These are phyloP conservation scores for Alnus glutinosa DNA, from an alignment of 306 rosid species.

Conservation along the genomic window DNA sequence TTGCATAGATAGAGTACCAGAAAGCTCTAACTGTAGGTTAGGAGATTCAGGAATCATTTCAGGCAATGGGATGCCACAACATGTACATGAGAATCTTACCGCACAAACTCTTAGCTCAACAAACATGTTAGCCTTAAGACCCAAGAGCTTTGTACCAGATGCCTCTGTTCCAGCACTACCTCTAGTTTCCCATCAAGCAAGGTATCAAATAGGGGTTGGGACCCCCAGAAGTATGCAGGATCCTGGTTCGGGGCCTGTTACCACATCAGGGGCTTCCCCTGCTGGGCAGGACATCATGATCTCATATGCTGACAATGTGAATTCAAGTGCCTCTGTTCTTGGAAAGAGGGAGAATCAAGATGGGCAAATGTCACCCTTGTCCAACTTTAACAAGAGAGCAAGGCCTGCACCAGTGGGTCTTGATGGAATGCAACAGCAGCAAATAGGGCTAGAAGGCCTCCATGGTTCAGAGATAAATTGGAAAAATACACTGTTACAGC, in stretches of 20 bases:
- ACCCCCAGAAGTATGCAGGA: slow-evolving; percentile 72
- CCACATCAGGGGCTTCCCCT: slow-evolving; percentile 58
- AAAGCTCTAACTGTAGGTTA: slow-evolving; percentile 54
- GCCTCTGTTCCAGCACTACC: slow-evolving; percentile 64
- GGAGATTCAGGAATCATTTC: slow-evolving; percentile 62
- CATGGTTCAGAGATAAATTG: slow-evolving; percentile 75
- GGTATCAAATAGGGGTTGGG: slow-evolving; percentile 68
- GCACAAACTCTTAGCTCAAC: slow-evolving; percentile 53
- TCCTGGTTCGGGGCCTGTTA: slow-evolving; percentile 55
- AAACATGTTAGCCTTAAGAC: slow-evolving; percentile 53
- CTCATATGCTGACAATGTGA: slow-evolving; percentile 61
- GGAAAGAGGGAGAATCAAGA: slow-evolving; percentile 81
- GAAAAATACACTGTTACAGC: slow-evolving; percentile 73
- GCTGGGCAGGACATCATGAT: slow-evolving; percentile 64
- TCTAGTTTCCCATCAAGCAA: slow-evolving; percentile 51
- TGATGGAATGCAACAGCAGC: slow-evolving; percentile 73
- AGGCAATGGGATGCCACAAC: slow-evolving; percentile 54
- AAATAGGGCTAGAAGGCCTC: slow-evolving; percentile 55
- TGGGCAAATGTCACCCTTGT: slow-evolving; percentile 70
- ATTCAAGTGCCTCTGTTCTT: slow-evolving; percentile 49
- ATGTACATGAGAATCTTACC: slow-evolving; percentile 57
- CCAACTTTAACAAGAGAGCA: slow-evolving; percentile 61
- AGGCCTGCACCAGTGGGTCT: slow-evolving; percentile 55
- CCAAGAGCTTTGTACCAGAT: slow-evolving; percentile 62
- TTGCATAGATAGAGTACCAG: slow-evolving; percentile 76